Evolutionary conservation across 371 early-diverging fungal species (phyloP).

Genomic region (Apophysomyces sp.): DNA sequence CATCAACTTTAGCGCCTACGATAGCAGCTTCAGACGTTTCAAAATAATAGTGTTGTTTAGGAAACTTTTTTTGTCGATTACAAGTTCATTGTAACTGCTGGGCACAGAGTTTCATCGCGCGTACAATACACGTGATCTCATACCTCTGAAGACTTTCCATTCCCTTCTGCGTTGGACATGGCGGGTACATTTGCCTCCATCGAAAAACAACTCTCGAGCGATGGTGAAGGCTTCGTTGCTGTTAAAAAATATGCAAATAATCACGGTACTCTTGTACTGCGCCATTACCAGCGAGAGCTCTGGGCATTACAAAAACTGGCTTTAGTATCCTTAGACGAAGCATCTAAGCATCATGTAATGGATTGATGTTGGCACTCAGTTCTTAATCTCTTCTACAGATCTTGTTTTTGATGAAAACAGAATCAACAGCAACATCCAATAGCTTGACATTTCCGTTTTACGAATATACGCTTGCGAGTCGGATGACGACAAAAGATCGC

Average conservation of each 20-base stretch:
- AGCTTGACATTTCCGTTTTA: slow-evolving; percentile 35
- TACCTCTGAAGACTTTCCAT: not conserved
- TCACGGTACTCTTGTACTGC: slow-evolving; percentile 28
- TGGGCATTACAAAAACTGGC: slow-evolving; percentile 26
- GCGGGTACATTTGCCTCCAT: slow-evolving; percentile 36
- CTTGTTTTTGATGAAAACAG: slow-evolving; percentile 24
- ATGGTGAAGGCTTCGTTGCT: slow-evolving; percentile 17
- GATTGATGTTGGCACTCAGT: too few relatives aligned
- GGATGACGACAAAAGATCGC: not conserved
- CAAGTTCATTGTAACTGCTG: too few relatives aligned
- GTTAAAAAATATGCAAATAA: slow-evolving; percentile 39
- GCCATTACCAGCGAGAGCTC: slow-evolving; percentile 39
- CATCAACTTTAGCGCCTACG: too few relatives aligned
- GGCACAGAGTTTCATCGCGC: too few relatives aligned
- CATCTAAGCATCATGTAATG: slow-evolving; percentile 28
- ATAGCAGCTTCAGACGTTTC: too few relatives aligned
- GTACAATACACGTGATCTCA: not conserved
- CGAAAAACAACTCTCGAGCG: slow-evolving; percentile 13
- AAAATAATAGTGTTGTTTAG: too few relatives aligned
- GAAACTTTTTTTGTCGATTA: too few relatives aligned
- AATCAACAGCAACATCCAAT: slow-evolving; percentile 11
- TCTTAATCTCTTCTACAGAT: slow-evolving; percentile 15
- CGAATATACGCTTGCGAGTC: slow-evolving; percentile 14
- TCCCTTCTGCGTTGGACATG: not conserved
- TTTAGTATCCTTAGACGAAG: slow-evolving; percentile 14